Evolutionary conservation across 2,329 filamentous ascomycete species (phyloP), one percentile per base, ranked within the genome.

Genomic region (Emergomyces orientalis): DNA sequence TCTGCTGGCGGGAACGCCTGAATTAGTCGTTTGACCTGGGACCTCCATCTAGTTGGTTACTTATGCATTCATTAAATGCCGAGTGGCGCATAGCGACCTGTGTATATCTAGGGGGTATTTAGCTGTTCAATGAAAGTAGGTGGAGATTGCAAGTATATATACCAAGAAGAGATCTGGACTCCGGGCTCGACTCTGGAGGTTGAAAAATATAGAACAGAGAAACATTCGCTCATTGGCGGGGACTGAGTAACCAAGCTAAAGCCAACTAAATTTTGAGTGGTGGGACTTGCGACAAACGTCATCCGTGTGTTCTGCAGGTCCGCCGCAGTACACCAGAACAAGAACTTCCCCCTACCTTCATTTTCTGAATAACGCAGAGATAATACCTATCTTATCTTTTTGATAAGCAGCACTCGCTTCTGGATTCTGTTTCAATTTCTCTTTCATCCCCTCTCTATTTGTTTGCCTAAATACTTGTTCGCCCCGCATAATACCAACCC

Each of bases 231-330:
- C 34, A 37, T 37, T 37, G 6, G 34, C 9, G 5, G 34, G 34
- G n/a, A n/a, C n/a, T n/a, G n/a, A n/a, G n/a, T n/a, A n/a, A n/a
- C n/a, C n/a, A n/a, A n/a, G n/a, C n/a, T n/a, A n/a, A n/a, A 11
- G 9, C 34, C 34, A 37, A 37, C 5, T 37, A 49, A 22, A 49
- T n/a, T 49, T 49, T 3, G n/a, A 14, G n/a, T 34, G 32, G 32
- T 30, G 22, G 22, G 55, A 14, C 34, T 27, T 27, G 13, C 27
- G 34, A 59, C 22, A 62, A 62, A 65, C 69, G 67, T 66, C 55
- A 60, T 52, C 22, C 17, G 30, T 37, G n/a, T 39, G 9, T 32
- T n/a, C n/a, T n/a, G n/a, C n/a, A n/a, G n/a, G n/a, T n/a, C 19
- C n/a, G 32, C 32, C 32, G 52, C 52, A 56, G n/a, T n/a, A 49